Conservation (phyloP, 176 grass and related monocot genomes). For the Elymus sibiricus region DNA sequence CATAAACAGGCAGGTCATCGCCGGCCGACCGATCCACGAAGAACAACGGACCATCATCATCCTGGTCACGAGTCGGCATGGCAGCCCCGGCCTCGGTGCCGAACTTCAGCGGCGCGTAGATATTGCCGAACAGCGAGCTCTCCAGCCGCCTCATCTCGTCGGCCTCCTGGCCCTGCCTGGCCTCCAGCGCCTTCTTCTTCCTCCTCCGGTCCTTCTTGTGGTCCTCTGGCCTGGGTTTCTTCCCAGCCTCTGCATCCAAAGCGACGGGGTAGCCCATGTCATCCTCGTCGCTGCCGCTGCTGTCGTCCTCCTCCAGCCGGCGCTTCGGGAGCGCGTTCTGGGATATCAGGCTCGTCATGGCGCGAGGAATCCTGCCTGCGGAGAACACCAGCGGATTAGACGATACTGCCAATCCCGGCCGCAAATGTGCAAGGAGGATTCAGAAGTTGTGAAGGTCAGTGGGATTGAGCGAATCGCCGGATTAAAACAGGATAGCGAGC, state of each 20-base stretch:
- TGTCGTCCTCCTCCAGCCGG: neutral
- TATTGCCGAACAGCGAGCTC: slow-evolving; percentile 52
- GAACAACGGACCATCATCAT: slow-evolving; percentile 28
- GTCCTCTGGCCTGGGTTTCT: slow-evolving; percentile 8
- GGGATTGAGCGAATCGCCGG: too few species aligned
- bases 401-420: neutral
- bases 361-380: neutral
- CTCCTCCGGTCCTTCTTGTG: slow-evolving; percentile 31
- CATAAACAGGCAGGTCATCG: slow-evolving; percentile 39
- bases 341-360: slow-evolving; percentile 72
- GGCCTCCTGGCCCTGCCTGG: slow-evolving; percentile 24
- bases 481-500: too few species aligned
- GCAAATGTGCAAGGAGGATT: too few species aligned
- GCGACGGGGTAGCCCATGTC: too few species aligned
- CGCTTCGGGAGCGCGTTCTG: slow-evolving; percentile 49
- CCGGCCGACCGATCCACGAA: slow-evolving; percentile 55
- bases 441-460: too few species aligned
- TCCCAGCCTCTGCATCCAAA: neutral
- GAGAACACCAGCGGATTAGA: neutral
- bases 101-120: slow-evolving; percentile 48
- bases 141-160: slow-evolving; percentile 75
- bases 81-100: slow-evolving; percentile 36
- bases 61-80: neutral
- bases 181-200: slow-evolving; percentile 33
- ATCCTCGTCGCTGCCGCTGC: neutral